phyloP scores from a whole-genome alignment of 2,329 filamentous ascomycete species.

The Colletotrichum gloeosporioides region DNA sequence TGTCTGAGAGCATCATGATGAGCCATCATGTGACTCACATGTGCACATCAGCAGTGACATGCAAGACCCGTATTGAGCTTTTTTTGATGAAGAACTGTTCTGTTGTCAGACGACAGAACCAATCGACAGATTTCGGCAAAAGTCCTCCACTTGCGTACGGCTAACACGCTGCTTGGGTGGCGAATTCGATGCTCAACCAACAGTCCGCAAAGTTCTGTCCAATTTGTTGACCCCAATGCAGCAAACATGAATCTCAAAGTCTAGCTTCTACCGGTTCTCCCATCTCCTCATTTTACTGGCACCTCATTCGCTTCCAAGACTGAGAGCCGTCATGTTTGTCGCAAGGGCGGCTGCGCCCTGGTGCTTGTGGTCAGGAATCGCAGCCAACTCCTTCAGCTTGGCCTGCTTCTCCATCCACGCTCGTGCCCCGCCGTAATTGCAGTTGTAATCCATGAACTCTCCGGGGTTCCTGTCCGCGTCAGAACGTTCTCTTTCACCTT shows the following conservation, averaged over 20 bases:
- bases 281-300: background rate
- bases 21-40: background rate
- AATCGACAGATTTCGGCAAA: background rate
- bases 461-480: slow-evolving; percentile 39
- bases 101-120: background rate
- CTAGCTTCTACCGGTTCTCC: background rate
- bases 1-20: background rate
- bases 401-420: slow-evolving; percentile 31
- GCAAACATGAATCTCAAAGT: background rate
- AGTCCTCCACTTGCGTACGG: background rate
- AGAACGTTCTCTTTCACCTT: slow-evolving; percentile 20
- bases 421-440: slow-evolving; percentile 37
- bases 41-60: background rate
- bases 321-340: background rate
- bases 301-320: background rate
- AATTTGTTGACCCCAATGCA: background rate
- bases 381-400: background rate
- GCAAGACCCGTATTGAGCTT: background rate
- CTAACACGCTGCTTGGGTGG: background rate
- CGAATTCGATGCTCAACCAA: background rate
- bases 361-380: background rate
- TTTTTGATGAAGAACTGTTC: background rate
- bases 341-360: background rate
- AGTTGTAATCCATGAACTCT: slow-evolving; percentile 49
- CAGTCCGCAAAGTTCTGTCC: background rate